Conservation (phyloP, 1,284 basidiomycete genomes). For the Earliella scabrosa region DNA sequence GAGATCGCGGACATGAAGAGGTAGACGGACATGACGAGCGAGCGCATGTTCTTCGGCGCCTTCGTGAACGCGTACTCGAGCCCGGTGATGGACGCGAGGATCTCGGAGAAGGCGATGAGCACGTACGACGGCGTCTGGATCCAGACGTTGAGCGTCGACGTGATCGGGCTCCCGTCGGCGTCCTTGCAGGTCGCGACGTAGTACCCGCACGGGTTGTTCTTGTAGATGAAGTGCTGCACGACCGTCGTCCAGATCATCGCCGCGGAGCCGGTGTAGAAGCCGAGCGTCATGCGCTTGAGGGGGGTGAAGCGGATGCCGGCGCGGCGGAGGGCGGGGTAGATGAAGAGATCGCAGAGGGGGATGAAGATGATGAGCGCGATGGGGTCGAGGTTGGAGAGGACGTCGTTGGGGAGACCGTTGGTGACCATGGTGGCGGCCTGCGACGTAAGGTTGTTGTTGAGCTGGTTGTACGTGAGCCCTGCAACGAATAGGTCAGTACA, state of each 20-base stretch:
- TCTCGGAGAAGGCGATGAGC: constrained; percentile 74
- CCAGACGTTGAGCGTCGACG: constrained; percentile 76
- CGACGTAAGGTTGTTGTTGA: constrained; percentile 81
- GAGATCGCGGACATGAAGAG: constrained; percentile 73
- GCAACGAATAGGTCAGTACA: neutral
- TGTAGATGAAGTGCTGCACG: constrained; percentile 80
- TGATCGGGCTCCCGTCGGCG: constrained; percentile 41
- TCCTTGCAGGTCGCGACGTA: constrained; percentile 58
- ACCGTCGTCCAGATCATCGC: constrained; percentile 74
- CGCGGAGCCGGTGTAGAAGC: constrained; percentile 67
- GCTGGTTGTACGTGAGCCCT: constrained; percentile 79
- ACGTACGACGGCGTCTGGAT: constrained; percentile 73
- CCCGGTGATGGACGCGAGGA: constrained; percentile 86
- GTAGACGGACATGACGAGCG: constrained; percentile 75
- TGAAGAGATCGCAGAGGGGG: constrained; percentile 64
- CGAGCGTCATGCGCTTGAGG: constrained; percentile 75
- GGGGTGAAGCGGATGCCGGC: constrained; percentile 71
- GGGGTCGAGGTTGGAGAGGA: constrained; percentile 83
- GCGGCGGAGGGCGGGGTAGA: constrained; percentile 80
- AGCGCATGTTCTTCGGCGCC: constrained; percentile 82
- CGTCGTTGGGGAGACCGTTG: constrained; percentile 80
- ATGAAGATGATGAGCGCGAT: constrained; percentile 78
- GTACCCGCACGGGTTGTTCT: constrained; percentile 69
- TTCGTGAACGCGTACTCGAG: constrained; percentile 92
- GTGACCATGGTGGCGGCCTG: constrained; percentile 77